phyloP scores from a whole-genome alignment of 2,329 filamentous ascomycete genomes.

The Annulohypoxylon truncatum region DNA sequence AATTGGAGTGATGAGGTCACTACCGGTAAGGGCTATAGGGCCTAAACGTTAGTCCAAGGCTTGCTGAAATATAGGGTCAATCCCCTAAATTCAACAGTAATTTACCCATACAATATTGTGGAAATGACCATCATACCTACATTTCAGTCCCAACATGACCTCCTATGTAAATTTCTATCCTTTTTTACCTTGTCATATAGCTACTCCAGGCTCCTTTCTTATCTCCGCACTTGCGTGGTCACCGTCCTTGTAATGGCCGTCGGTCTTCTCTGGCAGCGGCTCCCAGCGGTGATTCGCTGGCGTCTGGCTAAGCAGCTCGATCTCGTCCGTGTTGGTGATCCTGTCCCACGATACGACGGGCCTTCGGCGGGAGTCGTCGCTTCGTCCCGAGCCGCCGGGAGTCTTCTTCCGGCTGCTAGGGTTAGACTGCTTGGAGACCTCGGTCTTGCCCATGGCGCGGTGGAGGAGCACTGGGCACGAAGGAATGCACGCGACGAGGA shows the following conservation, averaged over 20 bases:
- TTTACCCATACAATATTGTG: not conserved
- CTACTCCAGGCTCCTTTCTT: not conserved
- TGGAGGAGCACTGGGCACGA: conserved; percentile 38
- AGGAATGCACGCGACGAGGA: conserved; percentile 35
- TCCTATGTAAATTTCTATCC: too few species aligned
- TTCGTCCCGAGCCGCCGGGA: conserved; percentile 1
- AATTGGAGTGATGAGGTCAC: too few species aligned
- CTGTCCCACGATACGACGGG: conserved; percentile 7
- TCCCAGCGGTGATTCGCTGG: conserved; percentile 17
- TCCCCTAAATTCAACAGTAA: not conserved
- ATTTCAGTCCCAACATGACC: not conserved
- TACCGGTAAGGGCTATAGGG: too few species aligned
- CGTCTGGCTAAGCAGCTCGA: conserved; percentile 27
- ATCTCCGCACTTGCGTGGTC: not conserved
- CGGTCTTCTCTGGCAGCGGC: not conserved
- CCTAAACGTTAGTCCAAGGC: too few species aligned
- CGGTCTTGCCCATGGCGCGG: not conserved
- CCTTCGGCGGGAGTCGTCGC: not conserved
- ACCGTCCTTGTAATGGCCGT: not conserved
- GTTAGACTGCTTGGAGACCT: conserved; percentile 2
- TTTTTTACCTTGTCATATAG: not conserved
- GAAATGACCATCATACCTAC: not conserved
- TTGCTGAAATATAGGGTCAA: too few species aligned
- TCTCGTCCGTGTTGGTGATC: conserved; percentile 19
- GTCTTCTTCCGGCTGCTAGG: not conserved